These are phyloP conservation scores for Venustampulla echinocandica DNA, from an alignment of 495 filamentous ascomycete species.

Conservation along the genomic window DNA sequence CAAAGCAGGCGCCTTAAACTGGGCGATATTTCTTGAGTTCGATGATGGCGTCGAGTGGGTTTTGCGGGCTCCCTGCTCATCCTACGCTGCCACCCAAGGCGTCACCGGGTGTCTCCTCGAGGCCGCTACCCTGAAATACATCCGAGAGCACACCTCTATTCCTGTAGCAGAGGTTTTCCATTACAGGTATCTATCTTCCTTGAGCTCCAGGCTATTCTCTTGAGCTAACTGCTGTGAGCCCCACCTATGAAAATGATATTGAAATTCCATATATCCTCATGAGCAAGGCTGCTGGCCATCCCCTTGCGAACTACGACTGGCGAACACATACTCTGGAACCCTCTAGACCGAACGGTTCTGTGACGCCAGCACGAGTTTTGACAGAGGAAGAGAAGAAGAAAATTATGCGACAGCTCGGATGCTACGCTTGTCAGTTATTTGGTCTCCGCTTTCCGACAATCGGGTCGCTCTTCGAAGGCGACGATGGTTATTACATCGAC, in stretches of 20 bases:
- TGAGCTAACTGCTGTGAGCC: constrained; percentile 1
- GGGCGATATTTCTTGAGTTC: constrained; percentile 14
- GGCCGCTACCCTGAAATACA: constrained; percentile 11
- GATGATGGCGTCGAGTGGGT: constrained; percentile 15
- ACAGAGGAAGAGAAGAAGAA: constrained; percentile 12
- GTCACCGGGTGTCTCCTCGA: constrained; percentile 7
- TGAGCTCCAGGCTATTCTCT: not conserved
- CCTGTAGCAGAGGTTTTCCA: constrained; percentile 6
- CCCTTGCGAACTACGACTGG: constrained; percentile 13
- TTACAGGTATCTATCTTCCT: constrained; percentile 9
- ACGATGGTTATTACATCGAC: constrained; percentile 10
- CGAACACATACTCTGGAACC: not conserved
- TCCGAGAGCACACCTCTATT: constrained; percentile 8
- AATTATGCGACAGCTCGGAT: constrained; percentile 19
- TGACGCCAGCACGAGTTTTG: constrained; percentile 7
- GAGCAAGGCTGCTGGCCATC: constrained; percentile 14
- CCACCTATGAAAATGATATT: constrained; percentile 9
- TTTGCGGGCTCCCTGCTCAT: constrained; percentile 12
- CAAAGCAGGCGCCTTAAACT: constrained; percentile 7
- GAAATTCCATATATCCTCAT: constrained; percentile 20
- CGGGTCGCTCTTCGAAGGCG: constrained; percentile 17
- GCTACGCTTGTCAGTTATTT: constrained; percentile 10
- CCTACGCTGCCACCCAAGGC: not conserved
- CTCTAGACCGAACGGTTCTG: too few relatives aligned
- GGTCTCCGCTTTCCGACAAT: constrained; percentile 15